These are phyloP conservation scores for Colletotrichum godetiae DNA, from an alignment of 2,329 filamentous ascomycete genomes.

Conservation along the genomic window DNA sequence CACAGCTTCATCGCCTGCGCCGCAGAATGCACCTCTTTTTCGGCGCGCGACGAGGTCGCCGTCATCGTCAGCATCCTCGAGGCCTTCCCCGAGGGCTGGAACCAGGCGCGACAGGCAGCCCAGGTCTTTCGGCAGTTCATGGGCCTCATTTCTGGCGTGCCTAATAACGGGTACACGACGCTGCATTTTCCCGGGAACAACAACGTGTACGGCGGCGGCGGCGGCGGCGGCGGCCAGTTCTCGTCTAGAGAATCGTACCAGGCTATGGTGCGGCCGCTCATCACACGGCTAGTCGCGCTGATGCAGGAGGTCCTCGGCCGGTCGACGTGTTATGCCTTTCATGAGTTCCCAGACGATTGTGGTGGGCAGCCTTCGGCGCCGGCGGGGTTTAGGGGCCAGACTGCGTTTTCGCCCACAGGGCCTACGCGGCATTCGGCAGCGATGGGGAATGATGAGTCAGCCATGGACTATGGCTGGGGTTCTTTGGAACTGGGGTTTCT, in stretches of 20 bases:
- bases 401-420: conserved; percentile 30
- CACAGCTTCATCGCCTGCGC: conserved; percentile 49
- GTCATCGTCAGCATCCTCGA: conserved; percentile 49
- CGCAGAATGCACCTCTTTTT: conserved; percentile 39
- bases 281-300: conserved; percentile 40
- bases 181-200: conserved; percentile 33
- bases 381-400: conserved; percentile 17
- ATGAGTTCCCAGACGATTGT: conserved; percentile 36
- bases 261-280: conserved; percentile 37
- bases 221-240: background rate
- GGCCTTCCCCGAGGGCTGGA: conserved; percentile 51
- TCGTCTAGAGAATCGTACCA: conserved; percentile 37
- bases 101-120: conserved; percentile 47
- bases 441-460: conserved; percentile 13
- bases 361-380: conserved; percentile 14
- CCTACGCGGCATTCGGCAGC: conserved; percentile 25
- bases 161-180: conserved; percentile 36
- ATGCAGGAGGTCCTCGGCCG: conserved; percentile 48
- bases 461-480: conserved; percentile 34
- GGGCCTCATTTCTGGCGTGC: conserved; percentile 35
- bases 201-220: conserved; percentile 1
- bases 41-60: conserved; percentile 48
- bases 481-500: conserved; percentile 35
- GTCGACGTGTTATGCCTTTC: conserved; percentile 44
- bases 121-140: conserved; percentile 48